Evolutionary conservation across 1,139 yeast genomes (phyloP).

Genomic region (Yamadazyma atmosphaerica): DNA sequence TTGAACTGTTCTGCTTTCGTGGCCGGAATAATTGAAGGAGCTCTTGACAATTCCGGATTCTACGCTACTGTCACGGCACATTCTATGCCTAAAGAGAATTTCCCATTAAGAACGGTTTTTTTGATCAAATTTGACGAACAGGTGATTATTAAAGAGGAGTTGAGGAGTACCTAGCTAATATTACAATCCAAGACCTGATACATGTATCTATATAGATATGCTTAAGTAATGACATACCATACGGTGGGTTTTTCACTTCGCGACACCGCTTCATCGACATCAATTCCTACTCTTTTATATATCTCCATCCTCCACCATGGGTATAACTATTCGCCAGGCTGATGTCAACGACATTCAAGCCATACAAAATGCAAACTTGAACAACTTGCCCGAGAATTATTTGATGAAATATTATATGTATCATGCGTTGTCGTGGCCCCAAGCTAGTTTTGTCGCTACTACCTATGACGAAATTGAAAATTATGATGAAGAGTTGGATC

Average conservation of each 20-base stretch:
- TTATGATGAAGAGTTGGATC: conserved; percentile 35
- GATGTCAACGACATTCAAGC: conserved; percentile 85
- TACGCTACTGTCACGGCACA: conserved; percentile 89
- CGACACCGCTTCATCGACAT: too few species aligned
- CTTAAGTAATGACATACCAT: too few species aligned
- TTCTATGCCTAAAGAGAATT: conserved; percentile 64
- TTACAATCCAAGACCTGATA: too few species aligned
- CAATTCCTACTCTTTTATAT: neutral
- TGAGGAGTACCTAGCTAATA: neutral
- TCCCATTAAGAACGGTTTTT: conserved; percentile 77
- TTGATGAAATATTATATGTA: conserved; percentile 90
- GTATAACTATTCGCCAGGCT: conserved; percentile 87
- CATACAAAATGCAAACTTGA: conserved; percentile 93
- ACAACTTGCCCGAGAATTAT: conserved; percentile 93
- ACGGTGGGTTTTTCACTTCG: neutral
- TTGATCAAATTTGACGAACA: conserved; percentile 71
- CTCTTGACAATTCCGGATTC: conserved; percentile 77
- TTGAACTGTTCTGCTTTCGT: conserved; percentile 82
- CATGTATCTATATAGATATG: neutral
- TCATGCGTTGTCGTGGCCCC: conserved; percentile 96
- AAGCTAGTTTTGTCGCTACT: conserved; percentile 93
- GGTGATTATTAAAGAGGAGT: conserved; percentile 55
- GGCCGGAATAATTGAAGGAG: conserved; percentile 92
- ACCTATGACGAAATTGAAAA: conserved; percentile 50
- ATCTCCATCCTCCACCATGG: conserved; percentile 45